Evolutionary conservation across 2,329 filamentous ascomycete genomes (phyloP), one percentile per base, ranked within the genome.

Genomic region (Alternaria atra): DNA sequence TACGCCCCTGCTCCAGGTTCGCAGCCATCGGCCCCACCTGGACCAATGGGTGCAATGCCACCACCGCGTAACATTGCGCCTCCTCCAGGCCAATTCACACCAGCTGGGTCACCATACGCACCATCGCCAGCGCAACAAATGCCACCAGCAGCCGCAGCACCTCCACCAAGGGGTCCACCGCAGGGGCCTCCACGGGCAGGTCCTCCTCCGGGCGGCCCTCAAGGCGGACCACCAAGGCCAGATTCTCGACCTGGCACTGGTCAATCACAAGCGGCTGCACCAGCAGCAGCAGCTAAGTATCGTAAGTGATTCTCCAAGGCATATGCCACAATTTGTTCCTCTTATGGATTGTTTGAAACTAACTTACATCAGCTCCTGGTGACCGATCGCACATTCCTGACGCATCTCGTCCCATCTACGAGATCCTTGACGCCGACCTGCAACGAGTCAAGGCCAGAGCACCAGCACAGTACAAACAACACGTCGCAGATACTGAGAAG

Each of bases 401-500:
- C 12, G 84, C 84, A 52, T 92, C 94, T 13, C 89, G 90, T 75
- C 89, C 88, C 51, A 85, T 99, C 69, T 93, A 91, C 55, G 91
- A 97, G 53, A 87, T 96, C 37, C 85, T 99, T 48, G 90, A 84
- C 55, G 86, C 86, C 32, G 94, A 98, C 70, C 93, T 98, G 88
- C 90, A 94, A 71, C 91, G 93, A 34, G 91, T 99, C 56, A 94
- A 94, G 61, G 82, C 89, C 32, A 91, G 92, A 69, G 95, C 95
- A 0, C 95, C 95, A 17, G 84, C 90, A n/a, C 89, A 90, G 15
- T 97, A 95, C 81, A 90, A 92, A 65, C 86, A 89, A 13, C 94
- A 98, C 77, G 93, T 99, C 20, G 91, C 93, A 72, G 95, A 98
- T 77, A 95, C 94, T 2, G 92, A 97, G 77, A 97, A 97, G 81